A percentile compares a stretch with the other conserved stretches of the same genome.
Evolutionary conservation across 1,139 yeast genomes (phyloP).

Genomic region (Pichia sp.): DNA sequence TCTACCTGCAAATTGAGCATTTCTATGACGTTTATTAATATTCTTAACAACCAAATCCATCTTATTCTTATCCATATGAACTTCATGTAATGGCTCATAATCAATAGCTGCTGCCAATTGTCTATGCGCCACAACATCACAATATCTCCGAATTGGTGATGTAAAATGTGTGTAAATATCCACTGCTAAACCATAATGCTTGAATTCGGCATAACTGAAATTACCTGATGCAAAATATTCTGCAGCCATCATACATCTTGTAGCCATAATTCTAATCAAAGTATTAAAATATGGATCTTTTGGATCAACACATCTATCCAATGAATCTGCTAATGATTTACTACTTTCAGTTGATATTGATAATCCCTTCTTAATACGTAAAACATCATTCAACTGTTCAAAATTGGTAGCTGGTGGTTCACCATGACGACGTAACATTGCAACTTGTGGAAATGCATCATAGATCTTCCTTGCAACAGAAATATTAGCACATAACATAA

Average conservation of each 20-base stretch:
- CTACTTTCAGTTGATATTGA: slow-evolving; percentile 77
- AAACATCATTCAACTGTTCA: slow-evolving; percentile 82
- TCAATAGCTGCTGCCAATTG: slow-evolving; percentile 97
- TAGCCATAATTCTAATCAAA: slow-evolving; percentile 90
- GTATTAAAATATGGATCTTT: slow-evolving; percentile 90
- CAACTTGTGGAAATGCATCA: slow-evolving; percentile 94
- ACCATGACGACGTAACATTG: slow-evolving; percentile 95
- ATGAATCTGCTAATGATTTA: slow-evolving; percentile 86
- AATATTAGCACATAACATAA: slow-evolving; percentile 95
- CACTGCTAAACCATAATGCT: slow-evolving; percentile 95
- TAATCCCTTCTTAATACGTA: slow-evolving; percentile 78
- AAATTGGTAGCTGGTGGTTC: slow-evolving; percentile 94
- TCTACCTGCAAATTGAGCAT: slow-evolving; percentile 98
- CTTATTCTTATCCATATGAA: slow-evolving; percentile 81
- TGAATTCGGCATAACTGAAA: slow-evolving; percentile 86
- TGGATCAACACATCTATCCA: slow-evolving; percentile 80
- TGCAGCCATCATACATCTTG: slow-evolving; percentile 99
- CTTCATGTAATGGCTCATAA: slow-evolving; percentile 74
- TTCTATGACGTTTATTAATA: slow-evolving; percentile 90
- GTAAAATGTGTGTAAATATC: slow-evolving; percentile 98
- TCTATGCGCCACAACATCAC: slow-evolving; percentile 96
- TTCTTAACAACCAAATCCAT: slow-evolving; percentile 87
- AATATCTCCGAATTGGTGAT: slow-evolving; percentile 95
- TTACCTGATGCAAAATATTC: slow-evolving; percentile 96
- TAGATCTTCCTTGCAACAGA: slow-evolving; percentile 90